Evolutionary conservation across 2,329 filamentous ascomycete species (phyloP), one percentile per base, ranked within the genome.

Genomic region (Penicillium verrucosum): DNA sequence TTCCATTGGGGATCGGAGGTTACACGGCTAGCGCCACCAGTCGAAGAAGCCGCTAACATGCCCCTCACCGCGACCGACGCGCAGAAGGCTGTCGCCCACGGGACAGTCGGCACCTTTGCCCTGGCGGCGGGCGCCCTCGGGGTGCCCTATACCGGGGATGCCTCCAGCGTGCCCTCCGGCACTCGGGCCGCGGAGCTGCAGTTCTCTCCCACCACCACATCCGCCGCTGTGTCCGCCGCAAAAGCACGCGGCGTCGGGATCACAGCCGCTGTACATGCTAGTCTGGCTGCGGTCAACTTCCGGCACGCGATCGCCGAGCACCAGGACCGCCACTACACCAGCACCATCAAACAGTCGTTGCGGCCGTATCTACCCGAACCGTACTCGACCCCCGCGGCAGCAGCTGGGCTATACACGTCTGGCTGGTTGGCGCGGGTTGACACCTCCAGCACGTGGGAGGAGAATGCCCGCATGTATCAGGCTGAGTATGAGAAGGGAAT

Each of bases 221-320:
- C 57, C 16, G 50, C 55, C 16, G 51, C 68, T 27, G 38, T 64
- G 0, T 41, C 59, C 16, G 63, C 61, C 9, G 60, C 60, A 25
- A 57, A 57, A 49, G 47, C 47, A 27, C 30, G 41, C 18, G 47
- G 47, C 3, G 49, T 74, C 23, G 69, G 61, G 18, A 60, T 74
- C 12, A 65, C 63, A 5, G 64, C 70, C 5, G 71, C 70, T 6
- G 63, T 68, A 27, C 70, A 73, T 58, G 68, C 70, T 21, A 67
- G 65, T 9, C 42, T 74, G 5, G 70, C 62, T 14, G 68, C 65
- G 2, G 65, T 65, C n/a, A 68, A 65, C 25, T 69, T 70, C 58
- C 61, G 66, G 30, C 38, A 65, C 36, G 50, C 66, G 59, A 41
- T 62, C 43, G 43, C 44, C 10, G 53, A 60, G n/a, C 51, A 50